Conservation (phyloP, 2,329 filamentous ascomycete genomes). For the Cladobotryum protrusum region DNA sequence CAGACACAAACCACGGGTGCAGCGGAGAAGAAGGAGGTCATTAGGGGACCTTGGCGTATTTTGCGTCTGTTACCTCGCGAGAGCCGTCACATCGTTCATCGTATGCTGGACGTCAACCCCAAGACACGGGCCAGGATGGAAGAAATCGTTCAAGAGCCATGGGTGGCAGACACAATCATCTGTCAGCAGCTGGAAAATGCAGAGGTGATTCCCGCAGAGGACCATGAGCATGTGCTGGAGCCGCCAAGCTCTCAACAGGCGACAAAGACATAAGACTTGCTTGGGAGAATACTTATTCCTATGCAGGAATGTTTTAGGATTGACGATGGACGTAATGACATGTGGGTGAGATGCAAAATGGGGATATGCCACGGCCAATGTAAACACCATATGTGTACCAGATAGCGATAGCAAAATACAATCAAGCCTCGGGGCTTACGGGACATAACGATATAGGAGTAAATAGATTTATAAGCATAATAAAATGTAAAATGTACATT, state of each 20-base stretch:
- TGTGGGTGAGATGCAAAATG: too few relatives aligned
- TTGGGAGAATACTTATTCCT: background rate
- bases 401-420: background rate
- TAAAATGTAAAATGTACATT: background rate
- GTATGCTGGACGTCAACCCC: constrained; percentile 88
- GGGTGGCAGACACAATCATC: constrained; percentile 79
- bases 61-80: constrained; percentile 82
- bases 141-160: constrained; percentile 81
- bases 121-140: constrained; percentile 75
- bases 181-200: constrained; percentile 73
- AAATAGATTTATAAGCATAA: background rate
- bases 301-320: background rate
- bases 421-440: background rate
- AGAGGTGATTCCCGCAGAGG: constrained; percentile 62
- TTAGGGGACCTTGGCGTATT: constrained; percentile 88
- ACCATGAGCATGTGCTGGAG: constrained; percentile 81
- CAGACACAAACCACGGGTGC: constrained; percentile 10
- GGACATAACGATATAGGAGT: background rate
- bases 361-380: background rate
- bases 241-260: constrained; percentile 48
- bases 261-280: background rate
- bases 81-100: constrained; percentile 79
- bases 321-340: background rate
- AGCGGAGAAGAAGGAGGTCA: constrained; percentile 63
- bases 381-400: background rate